Percentiles rank a stretch among this genome's conserved stretches.
Evolutionary conservation across 169 alveolate species (phyloP).

Genomic region (Cryptosporidium tyzzeri): DNA sequence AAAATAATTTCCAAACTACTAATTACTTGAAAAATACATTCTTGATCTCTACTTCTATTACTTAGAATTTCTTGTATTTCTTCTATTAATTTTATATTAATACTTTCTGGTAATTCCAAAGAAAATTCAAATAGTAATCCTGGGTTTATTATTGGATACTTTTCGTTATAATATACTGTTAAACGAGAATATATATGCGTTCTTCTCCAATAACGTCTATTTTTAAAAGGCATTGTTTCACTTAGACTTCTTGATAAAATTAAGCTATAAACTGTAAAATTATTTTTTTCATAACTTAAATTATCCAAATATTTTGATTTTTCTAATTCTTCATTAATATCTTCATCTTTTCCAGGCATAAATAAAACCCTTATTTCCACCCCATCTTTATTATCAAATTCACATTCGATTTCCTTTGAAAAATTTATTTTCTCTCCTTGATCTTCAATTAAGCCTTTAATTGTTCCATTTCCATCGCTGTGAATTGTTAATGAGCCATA

Average conservation of each 20-base stretch:
- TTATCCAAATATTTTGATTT: neutral
- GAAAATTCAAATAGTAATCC: constrained; percentile 67
- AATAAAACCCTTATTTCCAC: constrained; percentile 17
- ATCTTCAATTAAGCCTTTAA: neutral
- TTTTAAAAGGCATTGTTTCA: constrained; percentile 58
- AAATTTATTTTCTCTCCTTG: neutral
- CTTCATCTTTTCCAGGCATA: constrained; percentile 35
- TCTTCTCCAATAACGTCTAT: constrained; percentile 72
- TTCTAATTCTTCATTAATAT: neutral
- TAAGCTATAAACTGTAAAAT: constrained; percentile 39
- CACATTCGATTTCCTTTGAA: neutral
- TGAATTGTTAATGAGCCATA: constrained; percentile 53
- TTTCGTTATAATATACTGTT: constrained; percentile 32
- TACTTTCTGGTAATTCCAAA: constrained; percentile 56
- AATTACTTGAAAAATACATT: constrained; percentile 68
- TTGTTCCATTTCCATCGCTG: neutral
- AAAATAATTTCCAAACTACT: constrained; percentile 19
- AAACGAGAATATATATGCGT: constrained; percentile 41
- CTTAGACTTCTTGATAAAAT: constrained; percentile 42
- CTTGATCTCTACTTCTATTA: constrained; percentile 70
- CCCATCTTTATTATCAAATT: constrained; percentile 9
- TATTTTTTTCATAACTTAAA: constrained; percentile 5
- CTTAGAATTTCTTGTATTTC: constrained; percentile 10
- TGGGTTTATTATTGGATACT: constrained; percentile 49
- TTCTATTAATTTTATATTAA: constrained; percentile 11